Base-by-base conservation (phyloP, 352 stramenopile species). In the Phytophthora pinifolia region DNA sequence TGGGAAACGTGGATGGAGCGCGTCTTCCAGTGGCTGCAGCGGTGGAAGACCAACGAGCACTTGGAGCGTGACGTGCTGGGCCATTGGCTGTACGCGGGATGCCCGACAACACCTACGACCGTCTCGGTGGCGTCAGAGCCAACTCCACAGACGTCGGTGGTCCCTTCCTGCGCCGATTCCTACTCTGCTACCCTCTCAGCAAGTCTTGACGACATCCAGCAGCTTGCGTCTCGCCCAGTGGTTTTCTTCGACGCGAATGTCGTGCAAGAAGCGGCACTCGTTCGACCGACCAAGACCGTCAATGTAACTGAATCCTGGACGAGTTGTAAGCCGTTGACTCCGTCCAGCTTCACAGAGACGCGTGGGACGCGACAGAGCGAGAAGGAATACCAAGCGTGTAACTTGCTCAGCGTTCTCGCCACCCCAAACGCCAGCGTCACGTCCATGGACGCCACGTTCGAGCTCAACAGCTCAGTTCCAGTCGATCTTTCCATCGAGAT, bases 1-100 rank as follows among this genome's bases (percentile, higher is more conserved):
- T 92, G 79, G 79, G 47, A 75, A 14, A 30, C 41, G 9, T 92
- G 82, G 82, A 79, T 92, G 54, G 72, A 86, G 18, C 53, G 48
- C 30, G 67, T 89, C 1, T 48, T 76, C 10, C 50, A 74, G 31
- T 92, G 82, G 82, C 52, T 92, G 0, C 36, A 64, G 2, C 47
- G 46, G n/a, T 89, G 77, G 82, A 65, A 54, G 13, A 41, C 12
- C 0, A 86, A 80, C 18, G 82, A 89, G 9, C 56, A 88, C 15
- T 31, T 88, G 1, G 17, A 74, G 5, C 73, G 77, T 4, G 79
- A 92, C 22, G 75, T 89, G 5, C 44, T 88, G 0, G 74, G 82
- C 0, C 79, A 89, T 48, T 92, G 82, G 82, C 29, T 88, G 15
- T 58, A 86, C 31, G 75, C 74, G 6, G 65, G 71, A 1, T 92